A percentile compares a stretch with the other conserved stretches of the same genome.
Evolutionary conservation across 2,329 filamentous ascomycete species (phyloP).

Genomic region (Beauveria asiatica): DNA sequence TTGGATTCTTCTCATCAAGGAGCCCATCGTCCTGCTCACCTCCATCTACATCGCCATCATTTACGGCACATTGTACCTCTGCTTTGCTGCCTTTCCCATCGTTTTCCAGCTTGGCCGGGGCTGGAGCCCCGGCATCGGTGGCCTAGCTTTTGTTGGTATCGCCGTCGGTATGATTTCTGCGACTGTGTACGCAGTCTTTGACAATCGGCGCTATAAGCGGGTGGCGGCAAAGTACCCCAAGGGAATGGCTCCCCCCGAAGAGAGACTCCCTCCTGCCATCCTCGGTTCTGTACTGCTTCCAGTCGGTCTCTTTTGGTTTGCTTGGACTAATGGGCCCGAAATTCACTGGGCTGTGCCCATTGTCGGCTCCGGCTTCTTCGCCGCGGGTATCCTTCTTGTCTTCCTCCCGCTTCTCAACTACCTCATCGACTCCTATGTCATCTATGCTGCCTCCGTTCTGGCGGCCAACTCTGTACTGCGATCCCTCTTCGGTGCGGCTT

Average conservation of each 20-base stretch:
- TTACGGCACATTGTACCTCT: constrained; percentile 46
- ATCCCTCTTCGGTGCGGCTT: constrained; percentile 62
- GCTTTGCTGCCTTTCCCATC: constrained; percentile 49
- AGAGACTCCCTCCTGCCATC: constrained; percentile 51
- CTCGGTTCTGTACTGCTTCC: constrained; percentile 52
- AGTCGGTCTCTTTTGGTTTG: constrained; percentile 56
- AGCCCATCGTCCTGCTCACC: constrained; percentile 58
- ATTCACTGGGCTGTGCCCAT: constrained; percentile 51
- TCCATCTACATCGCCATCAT: constrained; percentile 56
- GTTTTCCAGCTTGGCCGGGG: constrained; percentile 52
- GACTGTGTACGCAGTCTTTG: constrained; percentile 41
- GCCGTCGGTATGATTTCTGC: constrained; percentile 54
- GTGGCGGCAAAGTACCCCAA: constrained; percentile 35
- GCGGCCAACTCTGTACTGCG: constrained; percentile 66
- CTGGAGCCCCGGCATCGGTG: constrained; percentile 50
- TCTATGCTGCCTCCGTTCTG: constrained; percentile 68
- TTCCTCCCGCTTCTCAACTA: constrained; percentile 61
- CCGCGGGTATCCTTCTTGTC: constrained; percentile 51
- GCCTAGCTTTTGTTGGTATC: constrained; percentile 56
- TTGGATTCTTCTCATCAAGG: constrained; percentile 55
- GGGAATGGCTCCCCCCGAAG: constrained; percentile 54
- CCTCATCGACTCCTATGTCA: constrained; percentile 61
- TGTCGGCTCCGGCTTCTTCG: constrained; percentile 37
- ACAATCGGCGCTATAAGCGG: constrained; percentile 45
- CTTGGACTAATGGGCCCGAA: constrained; percentile 49